Base-by-base conservation (phyloP, 768 basidiomycete genomes). In the Lactarius akahatsu region DNA sequence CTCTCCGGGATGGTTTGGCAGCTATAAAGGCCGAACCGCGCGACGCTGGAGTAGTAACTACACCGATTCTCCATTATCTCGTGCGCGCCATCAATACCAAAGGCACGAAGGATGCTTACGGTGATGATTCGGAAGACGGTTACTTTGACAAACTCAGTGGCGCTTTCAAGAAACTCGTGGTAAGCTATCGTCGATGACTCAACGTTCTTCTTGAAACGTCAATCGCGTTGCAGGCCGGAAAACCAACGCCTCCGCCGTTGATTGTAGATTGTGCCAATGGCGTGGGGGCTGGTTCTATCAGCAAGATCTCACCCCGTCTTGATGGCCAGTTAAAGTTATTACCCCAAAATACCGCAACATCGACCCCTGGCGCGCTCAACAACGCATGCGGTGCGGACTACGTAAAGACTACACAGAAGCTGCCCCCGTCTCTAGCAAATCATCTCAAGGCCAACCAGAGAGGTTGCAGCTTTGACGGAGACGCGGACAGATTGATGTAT, bases 221-320 rank as follows among this genome's bases (percentile, higher is more conserved):
- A 54, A 68, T 59, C 55, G 34, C 32, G 40, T 34, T 34, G 34
- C 66, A 93, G 89, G 78, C 82, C 30, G 86, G 86, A 65, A 87
- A 87, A 76, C 77, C 79, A 50, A 77, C 80, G 61, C 77, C 83
- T 13, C 76, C 83, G 18, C 85, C 87, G 43, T 73, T 99, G 57
- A 75, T 91, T n/a, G 81, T 99, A 50, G 97, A 99, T 76, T 98
- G 97, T 75, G 97, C 97, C n/a, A 98, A 99, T 75, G 97, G 97
- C 32, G 97, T 99, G 28, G 97, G 97, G 57, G 86, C 91, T 18
- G 79, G 82, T 8, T 88, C 90, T 45, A 87, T 92, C 15, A 78
- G 79, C 40, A 84, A 82, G 52, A 79, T 98, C 45, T 73, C 80
- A 4, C 77, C 83, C 62, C 81, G 85, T 61, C 83, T 97, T 28